These are phyloP conservation scores for Pontederia crassipes DNA, from an alignment of 176 grass and related monocot species.

Conservation along the genomic window DNA sequence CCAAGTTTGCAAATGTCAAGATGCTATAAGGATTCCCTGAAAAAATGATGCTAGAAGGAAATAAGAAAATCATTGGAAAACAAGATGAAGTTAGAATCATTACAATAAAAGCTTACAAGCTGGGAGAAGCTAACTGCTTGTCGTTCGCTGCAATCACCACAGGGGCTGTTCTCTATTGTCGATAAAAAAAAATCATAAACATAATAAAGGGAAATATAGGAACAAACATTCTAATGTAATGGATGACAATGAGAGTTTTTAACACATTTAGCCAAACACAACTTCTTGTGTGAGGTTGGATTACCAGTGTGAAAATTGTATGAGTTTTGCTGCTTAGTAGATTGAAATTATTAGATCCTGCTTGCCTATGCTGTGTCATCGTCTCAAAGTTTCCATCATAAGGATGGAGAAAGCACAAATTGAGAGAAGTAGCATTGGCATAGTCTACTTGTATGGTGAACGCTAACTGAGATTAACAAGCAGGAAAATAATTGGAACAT, in stretches of 20 bases:
- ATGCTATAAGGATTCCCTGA: too few relatives aligned
- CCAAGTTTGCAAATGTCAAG: too few relatives aligned
- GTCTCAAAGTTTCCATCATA: constrained; percentile 19
- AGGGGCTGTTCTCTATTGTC: constrained; percentile 94
- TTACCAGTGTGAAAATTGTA: constrained; percentile 99
- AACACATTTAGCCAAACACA: constrained; percentile 1
- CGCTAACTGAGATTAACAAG: too few relatives aligned
- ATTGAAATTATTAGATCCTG: too few relatives aligned
- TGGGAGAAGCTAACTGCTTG: constrained; percentile 88
- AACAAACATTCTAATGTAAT: neutral
- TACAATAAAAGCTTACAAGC: constrained; percentile 51
- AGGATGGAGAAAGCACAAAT: constrained; percentile 14
- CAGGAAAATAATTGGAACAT: too few relatives aligned
- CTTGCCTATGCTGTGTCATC: constrained; percentile 77
- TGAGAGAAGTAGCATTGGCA: too few relatives aligned
- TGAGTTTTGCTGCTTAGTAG: too few relatives aligned
- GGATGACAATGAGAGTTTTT: neutral
- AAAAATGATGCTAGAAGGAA: constrained; percentile 2
- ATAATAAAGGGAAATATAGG: neutral
- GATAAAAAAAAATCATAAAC: constrained; percentile 32
- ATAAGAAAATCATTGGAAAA: constrained; percentile 11
- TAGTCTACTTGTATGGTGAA: too few relatives aligned
- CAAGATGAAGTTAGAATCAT: neutral
- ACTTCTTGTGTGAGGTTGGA: neutral
- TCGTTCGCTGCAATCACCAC: constrained; percentile 63